A percentile compares a stretch with the other conserved stretches of the same genome.
These are phyloP conservation scores for Mycena latifolia DNA, from an alignment of 768 basidiomycete genomes.

Conservation along the genomic window DNA sequence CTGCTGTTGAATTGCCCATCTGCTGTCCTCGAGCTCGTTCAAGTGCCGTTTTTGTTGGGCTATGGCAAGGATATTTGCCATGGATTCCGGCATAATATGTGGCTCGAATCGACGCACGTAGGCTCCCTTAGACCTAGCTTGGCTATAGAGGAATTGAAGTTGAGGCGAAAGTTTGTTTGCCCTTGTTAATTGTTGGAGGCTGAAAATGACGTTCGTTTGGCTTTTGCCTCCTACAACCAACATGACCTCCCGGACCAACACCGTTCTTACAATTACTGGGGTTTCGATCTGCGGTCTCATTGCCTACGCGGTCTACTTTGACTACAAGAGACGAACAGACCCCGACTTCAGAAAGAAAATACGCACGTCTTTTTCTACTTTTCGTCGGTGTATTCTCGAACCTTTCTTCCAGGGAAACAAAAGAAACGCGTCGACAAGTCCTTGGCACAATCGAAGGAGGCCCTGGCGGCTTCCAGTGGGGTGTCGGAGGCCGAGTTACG, in stretches of 20 bases:
- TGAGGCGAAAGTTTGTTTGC: not conserved
- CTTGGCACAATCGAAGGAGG: slow-evolving; percentile 63
- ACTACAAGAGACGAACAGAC: slow-evolving; percentile 94
- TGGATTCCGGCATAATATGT: no score
- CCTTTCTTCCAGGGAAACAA: slow-evolving; percentile 77
- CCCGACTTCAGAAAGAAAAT: slow-evolving; percentile 88
- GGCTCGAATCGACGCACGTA: no score
- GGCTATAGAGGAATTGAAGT: not conserved
- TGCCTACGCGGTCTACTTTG: slow-evolving; percentile 94
- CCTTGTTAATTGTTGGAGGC: not conserved
- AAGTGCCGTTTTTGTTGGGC: no score
- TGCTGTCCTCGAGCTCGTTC: no score
- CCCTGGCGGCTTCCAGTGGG: slow-evolving; percentile 46
- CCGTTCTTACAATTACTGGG: slow-evolving; percentile 59
- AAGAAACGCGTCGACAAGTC: slow-evolving; percentile 89
- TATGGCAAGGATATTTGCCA: no score
- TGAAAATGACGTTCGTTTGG: slow-evolving; percentile 13
- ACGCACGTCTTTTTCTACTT: slow-evolving; percentile 60
- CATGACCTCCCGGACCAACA: slow-evolving; percentile 56
- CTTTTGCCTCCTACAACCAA: slow-evolving; percentile 34
- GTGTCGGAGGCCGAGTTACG: slow-evolving; percentile 67
- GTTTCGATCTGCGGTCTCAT: slow-evolving; percentile 69
- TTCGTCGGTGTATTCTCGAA: slow-evolving; percentile 20
- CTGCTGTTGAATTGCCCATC: no score
- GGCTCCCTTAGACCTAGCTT: no score